A percentile compares a stretch with the other conserved stretches of the same genome.
These are phyloP conservation scores for Microbotryum violaceum DNA, from an alignment of 1,284 basidiomycete species.

Conservation along the genomic window DNA sequence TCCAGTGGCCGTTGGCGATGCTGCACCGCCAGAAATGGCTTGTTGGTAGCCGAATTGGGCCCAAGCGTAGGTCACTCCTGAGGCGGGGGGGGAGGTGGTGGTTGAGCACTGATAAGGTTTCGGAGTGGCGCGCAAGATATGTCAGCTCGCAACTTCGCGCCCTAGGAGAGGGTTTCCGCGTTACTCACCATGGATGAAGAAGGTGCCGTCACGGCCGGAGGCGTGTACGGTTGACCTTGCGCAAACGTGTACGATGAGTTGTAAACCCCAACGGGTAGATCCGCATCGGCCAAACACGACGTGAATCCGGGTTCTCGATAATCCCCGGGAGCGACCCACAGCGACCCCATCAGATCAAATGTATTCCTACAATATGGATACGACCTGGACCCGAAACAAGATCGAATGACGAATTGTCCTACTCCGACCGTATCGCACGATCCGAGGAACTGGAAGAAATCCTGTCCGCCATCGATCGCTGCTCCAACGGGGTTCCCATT, in stretches of 20 bases:
- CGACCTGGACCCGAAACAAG: constrained; percentile 28
- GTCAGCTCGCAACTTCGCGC: too few relatives aligned
- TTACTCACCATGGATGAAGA: constrained; percentile 22
- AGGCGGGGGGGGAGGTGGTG: constrained; percentile 29
- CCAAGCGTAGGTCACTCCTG: constrained; percentile 37
- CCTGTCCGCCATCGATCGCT: constrained; percentile 30
- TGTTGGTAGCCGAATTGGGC: constrained; percentile 19
- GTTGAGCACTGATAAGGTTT: constrained; percentile 23
- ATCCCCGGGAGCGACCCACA: constrained; percentile 20
- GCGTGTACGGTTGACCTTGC: constrained; percentile 34
- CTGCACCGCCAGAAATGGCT: too few relatives aligned
- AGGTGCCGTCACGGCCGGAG: constrained; percentile 30
- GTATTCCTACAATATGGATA: constrained; percentile 35
- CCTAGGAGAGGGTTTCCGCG: too few relatives aligned
- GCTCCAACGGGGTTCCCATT: constrained; percentile 36
- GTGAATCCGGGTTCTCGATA: constrained; percentile 35
- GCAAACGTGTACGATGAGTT: constrained; percentile 34
- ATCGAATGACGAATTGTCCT: constrained; percentile 34
- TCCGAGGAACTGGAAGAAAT: constrained; percentile 15
- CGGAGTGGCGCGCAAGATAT: too few relatives aligned
- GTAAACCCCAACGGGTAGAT: constrained; percentile 34
- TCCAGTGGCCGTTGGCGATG: too few relatives aligned
- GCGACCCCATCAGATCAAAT: constrained; percentile 35
- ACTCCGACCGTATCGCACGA: constrained; percentile 36
- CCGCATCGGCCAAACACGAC: constrained; percentile 35